These are phyloP conservation scores for Discostella pseudostelligera DNA, from an alignment of 108 stramenopile species.

Conservation along the genomic window DNA sequence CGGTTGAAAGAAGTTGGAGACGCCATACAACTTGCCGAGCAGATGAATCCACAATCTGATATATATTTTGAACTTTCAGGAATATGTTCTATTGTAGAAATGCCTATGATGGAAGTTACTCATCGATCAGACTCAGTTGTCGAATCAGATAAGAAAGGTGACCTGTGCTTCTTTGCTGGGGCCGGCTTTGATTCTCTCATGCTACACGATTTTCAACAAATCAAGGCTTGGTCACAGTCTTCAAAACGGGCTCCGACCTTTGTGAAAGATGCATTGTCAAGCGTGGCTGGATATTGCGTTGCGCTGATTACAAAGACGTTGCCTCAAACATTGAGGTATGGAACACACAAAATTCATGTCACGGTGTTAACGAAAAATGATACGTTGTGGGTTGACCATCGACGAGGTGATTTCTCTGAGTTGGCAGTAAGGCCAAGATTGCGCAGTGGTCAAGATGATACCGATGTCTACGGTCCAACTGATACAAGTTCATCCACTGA, in stretches of 20 bases:
- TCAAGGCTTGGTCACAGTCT: slow-evolving; percentile 54
- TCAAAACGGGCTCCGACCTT: slow-evolving; percentile 16
- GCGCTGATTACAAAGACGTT: slow-evolving; percentile 61
- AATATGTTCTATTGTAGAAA: slow-evolving; percentile 50
- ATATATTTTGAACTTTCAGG: neutral
- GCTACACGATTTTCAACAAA: slow-evolving; percentile 63
- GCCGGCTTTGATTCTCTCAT: slow-evolving; percentile 70
- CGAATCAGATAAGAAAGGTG: slow-evolving; percentile 24
- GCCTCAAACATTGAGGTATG: slow-evolving; percentile 48
- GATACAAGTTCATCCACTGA: neutral
- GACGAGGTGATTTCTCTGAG: slow-evolving; percentile 60
- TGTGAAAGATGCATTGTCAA: slow-evolving; percentile 40
- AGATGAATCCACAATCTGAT: neutral
- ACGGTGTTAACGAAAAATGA: slow-evolving; percentile 47
- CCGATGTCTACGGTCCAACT: neutral
- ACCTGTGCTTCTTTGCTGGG: slow-evolving; percentile 79
- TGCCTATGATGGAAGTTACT: slow-evolving; percentile 62
- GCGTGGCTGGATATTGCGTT: slow-evolving; percentile 65
- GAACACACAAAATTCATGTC: slow-evolving; percentile 51
- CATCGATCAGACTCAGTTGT: slow-evolving; percentile 20
- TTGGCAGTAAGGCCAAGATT: slow-evolving; percentile 1
- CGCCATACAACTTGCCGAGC: neutral
- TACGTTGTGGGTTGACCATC: slow-evolving; percentile 71
- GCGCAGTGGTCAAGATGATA: slow-evolving; percentile 13
- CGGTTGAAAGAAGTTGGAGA: slow-evolving; percentile 35